Base-by-base conservation (phyloP, 208 protist species). In the Trypanosoma brucei region DNA sequence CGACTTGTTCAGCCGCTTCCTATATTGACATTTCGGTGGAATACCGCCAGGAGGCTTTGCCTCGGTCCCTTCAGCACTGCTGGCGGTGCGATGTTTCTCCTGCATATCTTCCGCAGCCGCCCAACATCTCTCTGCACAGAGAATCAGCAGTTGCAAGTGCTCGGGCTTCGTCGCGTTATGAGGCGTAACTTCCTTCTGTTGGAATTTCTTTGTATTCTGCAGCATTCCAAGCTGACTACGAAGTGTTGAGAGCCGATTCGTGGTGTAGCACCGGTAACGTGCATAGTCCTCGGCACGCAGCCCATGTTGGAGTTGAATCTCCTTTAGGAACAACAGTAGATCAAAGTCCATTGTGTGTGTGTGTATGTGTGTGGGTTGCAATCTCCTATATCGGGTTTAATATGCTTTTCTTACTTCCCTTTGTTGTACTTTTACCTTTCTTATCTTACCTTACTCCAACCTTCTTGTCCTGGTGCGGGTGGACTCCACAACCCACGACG, bases 91-190 rank as follows among this genome's bases (percentile, higher is more conserved):
- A n/a, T 67, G 70, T 13, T 68, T 68, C 54, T 76, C 80, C 65
- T 82, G 79, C 76, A 83, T 71, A 2, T 63, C 51, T 77, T 94
- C 88, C 42, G 88, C 79, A 35, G 70, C 72, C 8, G 88, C 83
- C 88, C 88, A 94, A 72, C 84, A 92, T 14, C 88, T 82, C 75
- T 94, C 88, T 14, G 83, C 81, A 68, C 86, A 91, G 46, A 94
- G 73, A 39, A 79, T 75, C 30, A 92, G 74, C 34, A 94, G 68
- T 72, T 92, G 86, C 14, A 94, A 61, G 59, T 91, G 83, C 1
- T 83, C 80, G 6, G 67, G 64, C 53, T 85, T 75, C 50, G 69
- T 87, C 2, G 83, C 83, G 60, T 78, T 92, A 48, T 70, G 57
- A 48, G 67, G 55, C 8, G 83, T 92, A 33, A 94, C 75, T 46